Evolutionary conservation across 225 moss, liverwort and hornwort genomes (phyloP).

Genomic region (Ulota crispa): DNA sequence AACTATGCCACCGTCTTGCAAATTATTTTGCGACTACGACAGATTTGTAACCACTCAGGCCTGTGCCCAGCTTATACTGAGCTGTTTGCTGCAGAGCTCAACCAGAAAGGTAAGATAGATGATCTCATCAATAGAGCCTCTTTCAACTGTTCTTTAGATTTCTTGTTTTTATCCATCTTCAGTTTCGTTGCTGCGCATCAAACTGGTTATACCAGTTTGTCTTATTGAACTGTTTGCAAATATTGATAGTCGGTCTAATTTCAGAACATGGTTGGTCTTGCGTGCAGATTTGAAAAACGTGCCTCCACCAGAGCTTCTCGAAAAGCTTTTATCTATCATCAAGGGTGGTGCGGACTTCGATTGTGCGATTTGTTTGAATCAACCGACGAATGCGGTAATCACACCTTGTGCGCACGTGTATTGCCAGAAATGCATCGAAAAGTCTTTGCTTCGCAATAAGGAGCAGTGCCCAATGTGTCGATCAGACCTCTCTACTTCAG

Average conservation of each 20-base stretch:
- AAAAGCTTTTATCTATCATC: constrained; percentile 55
- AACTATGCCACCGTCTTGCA: constrained; percentile 61
- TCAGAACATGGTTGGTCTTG: background rate
- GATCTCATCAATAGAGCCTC: background rate
- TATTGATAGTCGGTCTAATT: background rate
- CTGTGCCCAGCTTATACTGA: constrained; percentile 46
- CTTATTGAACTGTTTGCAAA: background rate
- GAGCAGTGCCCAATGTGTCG: constrained; percentile 68
- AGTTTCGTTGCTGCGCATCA: background rate
- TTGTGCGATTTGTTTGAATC: constrained; percentile 62
- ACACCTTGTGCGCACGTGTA: constrained; percentile 64
- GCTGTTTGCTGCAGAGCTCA: constrained; percentile 34
- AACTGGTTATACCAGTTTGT: background rate
- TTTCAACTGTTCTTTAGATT: background rate
- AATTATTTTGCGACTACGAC: constrained; percentile 54
- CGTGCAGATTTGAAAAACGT: constrained; percentile 36
- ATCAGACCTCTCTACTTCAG: constrained; percentile 34
- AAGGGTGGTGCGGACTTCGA: constrained; percentile 63
- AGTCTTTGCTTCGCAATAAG: constrained; percentile 49
- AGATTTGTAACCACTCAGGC: constrained; percentile 57
- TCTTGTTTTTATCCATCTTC: background rate
- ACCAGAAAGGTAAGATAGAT: constrained; percentile 30
- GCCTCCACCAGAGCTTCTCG: constrained; percentile 55
- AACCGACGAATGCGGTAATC: constrained; percentile 57
- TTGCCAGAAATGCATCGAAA: constrained; percentile 60